phyloP scores from a whole-genome alignment of 495 filamentous ascomycete species.

The Lentithecium fluviatile region DNA sequence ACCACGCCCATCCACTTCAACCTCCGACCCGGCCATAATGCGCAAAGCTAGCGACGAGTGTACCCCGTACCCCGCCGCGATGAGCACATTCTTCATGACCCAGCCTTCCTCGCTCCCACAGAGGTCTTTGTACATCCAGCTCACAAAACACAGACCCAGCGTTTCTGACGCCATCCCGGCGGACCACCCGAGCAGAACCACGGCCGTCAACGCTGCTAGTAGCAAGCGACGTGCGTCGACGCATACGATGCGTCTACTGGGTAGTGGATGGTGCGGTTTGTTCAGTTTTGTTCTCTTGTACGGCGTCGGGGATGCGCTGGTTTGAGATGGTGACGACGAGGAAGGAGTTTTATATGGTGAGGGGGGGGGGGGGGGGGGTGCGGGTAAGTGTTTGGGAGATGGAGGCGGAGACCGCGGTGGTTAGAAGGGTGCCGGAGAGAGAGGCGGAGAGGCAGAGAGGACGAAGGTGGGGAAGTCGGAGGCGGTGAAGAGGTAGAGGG shows the following conservation, averaged over 20 bases:
- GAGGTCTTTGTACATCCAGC: conserved; percentile 31
- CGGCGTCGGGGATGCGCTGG: conserved; percentile 10
- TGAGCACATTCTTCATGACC: conserved; percentile 15
- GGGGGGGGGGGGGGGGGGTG: neutral
- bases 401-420: neutral
- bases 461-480: conserved; percentile 38
- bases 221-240: neutral
- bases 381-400: neutral
- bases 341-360: conserved; percentile 9
- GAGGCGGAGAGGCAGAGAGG: conserved; percentile 22
- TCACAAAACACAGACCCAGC: neutral
- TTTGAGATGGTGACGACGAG: conserved; percentile 23
- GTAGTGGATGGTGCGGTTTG: conserved; percentile 19
- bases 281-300: conserved; percentile 19
- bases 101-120: conserved; percentile 6
- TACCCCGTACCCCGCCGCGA: conserved; percentile 10
- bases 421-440: conserved; percentile 9
- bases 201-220: neutral
- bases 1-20: conserved; percentile 15
- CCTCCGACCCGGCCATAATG: neutral
- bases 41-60: neutral
- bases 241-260: conserved; percentile 1
- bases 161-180: neutral
- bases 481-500: conserved; percentile 41
- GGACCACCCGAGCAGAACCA: neutral